Percentiles rank a stretch among this genome's conserved stretches.
These are phyloP conservation scores for Byssochlamys sp. DNA, from an alignment of 2,329 filamentous ascomycete genomes.

Conservation along the genomic window DNA sequence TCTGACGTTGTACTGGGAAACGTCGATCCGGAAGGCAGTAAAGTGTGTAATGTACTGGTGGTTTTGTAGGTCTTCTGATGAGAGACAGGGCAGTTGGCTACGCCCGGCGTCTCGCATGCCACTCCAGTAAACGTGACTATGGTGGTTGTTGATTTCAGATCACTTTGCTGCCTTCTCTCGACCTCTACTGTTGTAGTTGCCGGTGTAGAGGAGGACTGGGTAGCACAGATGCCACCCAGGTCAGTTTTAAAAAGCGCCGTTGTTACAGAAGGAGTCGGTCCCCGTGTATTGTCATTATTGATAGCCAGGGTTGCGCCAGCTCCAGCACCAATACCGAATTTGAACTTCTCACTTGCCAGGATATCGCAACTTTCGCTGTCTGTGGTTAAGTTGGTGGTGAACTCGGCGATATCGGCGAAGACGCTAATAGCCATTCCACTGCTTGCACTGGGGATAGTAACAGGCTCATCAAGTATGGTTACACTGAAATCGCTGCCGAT, in stretches of 20 bases:
- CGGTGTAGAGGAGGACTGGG: background rate
- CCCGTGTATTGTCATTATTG: background rate
- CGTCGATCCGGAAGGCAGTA: background rate
- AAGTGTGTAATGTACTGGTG: background rate
- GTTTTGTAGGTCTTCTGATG: background rate
- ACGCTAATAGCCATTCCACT: background rate
- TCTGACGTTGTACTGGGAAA: background rate
- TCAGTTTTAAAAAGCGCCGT: background rate
- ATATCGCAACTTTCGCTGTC: background rate
- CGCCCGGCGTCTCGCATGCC: background rate
- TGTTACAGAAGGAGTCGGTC: background rate
- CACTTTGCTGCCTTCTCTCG: background rate
- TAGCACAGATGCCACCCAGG: background rate
- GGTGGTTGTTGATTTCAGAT: background rate
- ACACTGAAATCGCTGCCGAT: background rate
- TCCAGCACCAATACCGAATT: background rate
- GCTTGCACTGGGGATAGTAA: background rate
- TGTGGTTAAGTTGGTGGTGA: background rate
- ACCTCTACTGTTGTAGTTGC: background rate
- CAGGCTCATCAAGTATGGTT: background rate
- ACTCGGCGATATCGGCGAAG: background rate
- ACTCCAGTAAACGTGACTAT: background rate
- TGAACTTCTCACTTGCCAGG: background rate
- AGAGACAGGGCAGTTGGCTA: background rate
- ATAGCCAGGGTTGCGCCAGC: background rate